Conservation (phyloP, 257 asterid species). For the Penstemon davidsonii region DNA sequence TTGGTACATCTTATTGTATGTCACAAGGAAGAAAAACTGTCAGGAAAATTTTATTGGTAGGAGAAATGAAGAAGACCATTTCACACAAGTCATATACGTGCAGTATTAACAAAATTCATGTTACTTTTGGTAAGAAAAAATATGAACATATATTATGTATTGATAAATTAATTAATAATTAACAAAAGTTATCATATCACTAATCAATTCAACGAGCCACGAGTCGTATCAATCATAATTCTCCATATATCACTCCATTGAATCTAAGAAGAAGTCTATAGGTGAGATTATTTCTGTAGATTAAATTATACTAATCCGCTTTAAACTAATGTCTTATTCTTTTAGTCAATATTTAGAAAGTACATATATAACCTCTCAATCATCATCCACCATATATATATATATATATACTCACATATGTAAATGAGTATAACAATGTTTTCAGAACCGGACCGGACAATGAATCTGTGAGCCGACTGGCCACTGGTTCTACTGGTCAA, state of each 20-base stretch:
- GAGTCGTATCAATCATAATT: neutral
- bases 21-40: too few relatives aligned
- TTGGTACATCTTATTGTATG: too few relatives aligned
- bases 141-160: neutral
- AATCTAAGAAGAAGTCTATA: neutral
- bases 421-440: too few relatives aligned
- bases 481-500: too few relatives aligned
- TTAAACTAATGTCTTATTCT: neutral
- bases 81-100: neutral
- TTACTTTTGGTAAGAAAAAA: too few relatives aligned
- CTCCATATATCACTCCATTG: neutral
- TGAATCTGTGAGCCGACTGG: too few relatives aligned
- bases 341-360: too few relatives aligned
- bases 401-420: too few relatives aligned
- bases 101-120: neutral
- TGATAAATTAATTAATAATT: neutral
- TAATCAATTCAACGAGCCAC: too few relatives aligned
- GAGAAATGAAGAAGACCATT: conserved; percentile 19
- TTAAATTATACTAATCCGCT: neutral
- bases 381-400: too few relatives aligned
- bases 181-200: neutral
- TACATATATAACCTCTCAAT: too few relatives aligned
- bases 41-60: neutral
- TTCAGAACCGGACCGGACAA: too few relatives aligned
- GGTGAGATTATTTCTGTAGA: neutral